phyloP scores from a whole-genome alignment of 2,329 filamentous ascomycete species.

The Neonectria coccinea region DNA sequence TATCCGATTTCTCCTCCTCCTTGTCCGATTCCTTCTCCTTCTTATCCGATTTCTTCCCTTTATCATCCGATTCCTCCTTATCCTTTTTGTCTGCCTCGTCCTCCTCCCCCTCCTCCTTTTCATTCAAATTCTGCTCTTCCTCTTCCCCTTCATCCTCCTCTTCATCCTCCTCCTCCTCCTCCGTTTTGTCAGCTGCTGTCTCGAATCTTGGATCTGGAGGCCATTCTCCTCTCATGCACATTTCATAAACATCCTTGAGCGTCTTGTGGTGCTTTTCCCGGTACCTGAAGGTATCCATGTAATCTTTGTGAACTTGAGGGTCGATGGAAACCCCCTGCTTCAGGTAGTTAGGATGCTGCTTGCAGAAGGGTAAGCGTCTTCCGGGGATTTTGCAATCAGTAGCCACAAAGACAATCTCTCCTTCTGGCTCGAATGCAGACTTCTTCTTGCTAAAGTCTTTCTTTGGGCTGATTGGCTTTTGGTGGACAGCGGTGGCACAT shows the following conservation, averaged over 20 bases:
- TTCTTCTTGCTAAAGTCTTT: neutral
- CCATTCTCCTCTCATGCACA: neutral
- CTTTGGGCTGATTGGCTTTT: neutral
- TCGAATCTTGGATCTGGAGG: neutral
- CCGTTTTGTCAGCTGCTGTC: neutral
- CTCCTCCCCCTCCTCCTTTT: too few species aligned
- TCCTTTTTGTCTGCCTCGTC: too few species aligned
- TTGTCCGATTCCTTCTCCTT: neutral
- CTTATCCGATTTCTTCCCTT: too few species aligned
- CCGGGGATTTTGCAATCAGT: slow-evolving; percentile 2
- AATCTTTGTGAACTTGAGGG: neutral
- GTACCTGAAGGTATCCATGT: neutral
- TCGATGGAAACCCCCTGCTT: slow-evolving; percentile 8
- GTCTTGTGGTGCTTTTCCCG: neutral
- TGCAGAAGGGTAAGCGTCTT: slow-evolving; percentile 14
- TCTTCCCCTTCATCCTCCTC: too few species aligned
- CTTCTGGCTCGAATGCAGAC: neutral
- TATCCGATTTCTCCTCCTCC: neutral
- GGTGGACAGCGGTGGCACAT: neutral
- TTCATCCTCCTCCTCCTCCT: neutral
- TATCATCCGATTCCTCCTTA: too few species aligned
- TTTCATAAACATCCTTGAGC: neutral
- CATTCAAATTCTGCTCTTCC: too few species aligned
- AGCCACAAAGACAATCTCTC: slow-evolving; percentile 18
- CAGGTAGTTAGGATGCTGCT: slow-evolving; percentile 18